phyloP scores from a whole-genome alignment of 2,329 filamentous ascomycete species.

The Pseudogymnoascus sp. region DNA sequence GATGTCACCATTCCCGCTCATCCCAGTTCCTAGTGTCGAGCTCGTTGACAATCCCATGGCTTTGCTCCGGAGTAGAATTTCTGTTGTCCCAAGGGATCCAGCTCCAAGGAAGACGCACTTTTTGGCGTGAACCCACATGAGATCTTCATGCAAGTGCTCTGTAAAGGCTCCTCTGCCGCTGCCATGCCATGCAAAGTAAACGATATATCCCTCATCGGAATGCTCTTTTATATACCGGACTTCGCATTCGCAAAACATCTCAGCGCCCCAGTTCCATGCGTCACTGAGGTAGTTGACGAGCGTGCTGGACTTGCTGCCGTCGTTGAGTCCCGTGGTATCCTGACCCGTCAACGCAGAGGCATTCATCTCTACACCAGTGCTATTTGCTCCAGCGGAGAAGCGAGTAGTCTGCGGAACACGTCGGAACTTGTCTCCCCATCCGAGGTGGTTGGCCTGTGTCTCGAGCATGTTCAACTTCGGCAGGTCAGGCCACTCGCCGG shows the following conservation, averaged over 20 bases:
- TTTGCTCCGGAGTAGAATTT: conserved; percentile 54
- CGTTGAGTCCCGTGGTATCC: conserved; percentile 56
- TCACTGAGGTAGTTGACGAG: conserved; percentile 59
- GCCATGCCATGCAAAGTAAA: conserved; percentile 58
- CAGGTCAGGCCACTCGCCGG: conserved; percentile 45
- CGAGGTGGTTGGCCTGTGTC: conserved; percentile 45
- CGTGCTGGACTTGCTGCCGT: conserved; percentile 58
- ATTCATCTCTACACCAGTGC: conserved; percentile 55
- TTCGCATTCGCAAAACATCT: conserved; percentile 62
- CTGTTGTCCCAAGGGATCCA: conserved; percentile 55
- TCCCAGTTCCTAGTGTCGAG: conserved; percentile 46
- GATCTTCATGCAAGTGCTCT: conserved; percentile 45
- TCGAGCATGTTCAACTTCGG: conserved; percentile 50
- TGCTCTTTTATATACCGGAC: conserved; percentile 53
- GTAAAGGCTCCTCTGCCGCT: conserved; percentile 46
- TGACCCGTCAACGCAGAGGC: conserved; percentile 51
- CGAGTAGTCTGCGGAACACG: conserved; percentile 53
- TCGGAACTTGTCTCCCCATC: conserved; percentile 43
- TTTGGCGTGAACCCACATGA: conserved; percentile 60
- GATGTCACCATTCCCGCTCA: conserved; percentile 60
- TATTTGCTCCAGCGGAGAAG: conserved; percentile 52
- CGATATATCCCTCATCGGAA: conserved; percentile 46
- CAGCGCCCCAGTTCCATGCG: conserved; percentile 64
- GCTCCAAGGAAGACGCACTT: conserved; percentile 59
- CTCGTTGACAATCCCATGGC: conserved; percentile 50